phyloP scores from a whole-genome alignment of 1,284 basidiomycete genomes.

The Leucoagaricus sp. region DNA sequence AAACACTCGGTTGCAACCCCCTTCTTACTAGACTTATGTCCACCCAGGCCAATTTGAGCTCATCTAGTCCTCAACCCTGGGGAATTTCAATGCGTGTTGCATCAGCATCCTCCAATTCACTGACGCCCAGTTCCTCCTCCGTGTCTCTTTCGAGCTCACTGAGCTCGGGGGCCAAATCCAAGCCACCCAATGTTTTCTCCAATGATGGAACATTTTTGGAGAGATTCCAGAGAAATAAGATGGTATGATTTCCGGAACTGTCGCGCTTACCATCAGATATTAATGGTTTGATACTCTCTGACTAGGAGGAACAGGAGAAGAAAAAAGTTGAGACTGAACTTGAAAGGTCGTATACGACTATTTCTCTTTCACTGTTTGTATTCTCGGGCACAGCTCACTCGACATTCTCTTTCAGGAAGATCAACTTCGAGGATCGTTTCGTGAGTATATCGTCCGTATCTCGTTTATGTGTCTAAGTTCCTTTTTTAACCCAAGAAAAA shows the following conservation, averaged over 20 bases:
- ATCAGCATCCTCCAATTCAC: background rate
- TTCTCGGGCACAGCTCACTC: conserved; percentile 3
- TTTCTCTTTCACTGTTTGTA: conserved; percentile 10
- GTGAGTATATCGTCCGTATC: conserved; percentile 40
- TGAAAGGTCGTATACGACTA: conserved; percentile 38
- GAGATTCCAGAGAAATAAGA: conserved; percentile 11
- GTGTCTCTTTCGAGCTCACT: background rate
- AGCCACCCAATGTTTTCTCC: conserved; percentile 14
- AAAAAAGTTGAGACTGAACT: conserved; percentile 52
- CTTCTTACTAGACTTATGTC: background rate
- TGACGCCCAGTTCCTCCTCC: background rate
- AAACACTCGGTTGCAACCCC: too few species aligned
- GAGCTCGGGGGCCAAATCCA: conserved; percentile 3
- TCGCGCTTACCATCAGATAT: background rate
- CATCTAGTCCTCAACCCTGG: background rate
- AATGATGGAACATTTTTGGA: conserved; percentile 17
- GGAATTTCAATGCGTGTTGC: background rate
- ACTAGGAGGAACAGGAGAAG: conserved; percentile 60
- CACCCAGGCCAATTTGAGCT: background rate
- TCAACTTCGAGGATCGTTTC: conserved; percentile 60
- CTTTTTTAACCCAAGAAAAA: conserved; percentile 44
- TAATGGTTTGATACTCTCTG: background rate
- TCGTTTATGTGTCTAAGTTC: background rate
- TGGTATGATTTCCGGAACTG: conserved; percentile 2
- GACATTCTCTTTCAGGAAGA: conserved; percentile 46